A percentile compares a stretch with the other conserved stretches of the same genome.
These are phyloP conservation scores for Candida albicans DNA, from an alignment of 1,139 yeast species.

Conservation along the genomic window DNA sequence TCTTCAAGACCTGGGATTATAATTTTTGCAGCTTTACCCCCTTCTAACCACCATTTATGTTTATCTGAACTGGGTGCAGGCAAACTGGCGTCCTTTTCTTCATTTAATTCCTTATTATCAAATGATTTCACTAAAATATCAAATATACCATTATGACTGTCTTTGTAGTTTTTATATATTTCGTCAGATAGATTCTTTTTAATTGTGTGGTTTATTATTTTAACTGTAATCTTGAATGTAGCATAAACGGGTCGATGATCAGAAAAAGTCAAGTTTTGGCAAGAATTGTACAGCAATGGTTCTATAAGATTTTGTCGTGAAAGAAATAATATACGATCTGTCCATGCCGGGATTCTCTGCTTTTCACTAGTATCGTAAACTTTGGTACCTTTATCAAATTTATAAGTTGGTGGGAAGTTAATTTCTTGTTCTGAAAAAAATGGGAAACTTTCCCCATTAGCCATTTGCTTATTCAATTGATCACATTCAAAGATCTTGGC, in stretches of 20 bases:
- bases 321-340: slow-evolving; percentile 66
- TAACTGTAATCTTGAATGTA: slow-evolving; percentile 63
- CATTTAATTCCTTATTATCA: slow-evolving; percentile 18
- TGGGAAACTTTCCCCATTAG: slow-evolving; percentile 62
- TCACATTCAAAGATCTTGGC: slow-evolving; percentile 64
- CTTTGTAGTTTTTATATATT: slow-evolving; percentile 57
- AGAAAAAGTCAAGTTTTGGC: slow-evolving; percentile 64
- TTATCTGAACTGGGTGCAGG: slow-evolving; percentile 90
- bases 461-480: slow-evolving; percentile 74
- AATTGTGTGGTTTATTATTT: slow-evolving; percentile 64
- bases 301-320: slow-evolving; percentile 55
- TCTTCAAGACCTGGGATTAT: slow-evolving; percentile 42
- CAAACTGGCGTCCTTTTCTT: slow-evolving; percentile 36
- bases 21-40: slow-evolving; percentile 75
- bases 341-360: slow-evolving; percentile 95
- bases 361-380: slow-evolving; percentile 85
- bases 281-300: slow-evolving; percentile 66
- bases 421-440: slow-evolving; percentile 78
- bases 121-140: slow-evolving; percentile 32
- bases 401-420: slow-evolving; percentile 85
- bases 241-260: slow-evolving; percentile 96
- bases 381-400: slow-evolving; percentile 81
- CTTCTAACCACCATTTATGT: slow-evolving; percentile 89
- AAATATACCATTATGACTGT: slow-evolving; percentile 44
- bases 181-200: slow-evolving; percentile 58